phyloP scores from a whole-genome alignment of 805 yeast species.

The Yarrowia divulgata region DNA sequence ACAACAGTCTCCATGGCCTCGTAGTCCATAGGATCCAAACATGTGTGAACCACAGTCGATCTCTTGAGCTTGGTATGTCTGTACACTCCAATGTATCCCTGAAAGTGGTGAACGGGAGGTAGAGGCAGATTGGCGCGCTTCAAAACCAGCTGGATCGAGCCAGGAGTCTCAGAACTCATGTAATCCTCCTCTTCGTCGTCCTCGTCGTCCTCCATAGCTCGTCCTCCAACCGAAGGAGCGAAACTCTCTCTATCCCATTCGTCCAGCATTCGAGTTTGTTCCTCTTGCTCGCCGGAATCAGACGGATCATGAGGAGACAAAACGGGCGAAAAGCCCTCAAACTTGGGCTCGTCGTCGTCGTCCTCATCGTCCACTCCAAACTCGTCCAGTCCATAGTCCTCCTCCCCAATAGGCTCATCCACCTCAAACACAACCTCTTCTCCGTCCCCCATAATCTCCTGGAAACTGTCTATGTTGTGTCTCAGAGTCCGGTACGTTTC shows the following conservation, averaged over 20 bases:
- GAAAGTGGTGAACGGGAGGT: conserved; percentile 31
- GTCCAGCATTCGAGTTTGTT: conserved; percentile 20
- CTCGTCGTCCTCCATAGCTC: conserved; percentile 9
- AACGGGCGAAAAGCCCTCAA: conserved; percentile 18
- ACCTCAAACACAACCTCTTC: conserved; percentile 27
- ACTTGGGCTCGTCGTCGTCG: conserved; percentile 8
- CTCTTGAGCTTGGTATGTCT: conserved; percentile 30
- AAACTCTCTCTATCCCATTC: conserved; percentile 33
- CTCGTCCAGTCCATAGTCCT: not conserved
- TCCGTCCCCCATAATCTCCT: conserved; percentile 16
- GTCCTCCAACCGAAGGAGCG: conserved; percentile 20
- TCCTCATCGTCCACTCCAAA: not conserved
- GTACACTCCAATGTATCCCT: conserved; percentile 35
- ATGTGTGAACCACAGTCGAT: conserved; percentile 32
- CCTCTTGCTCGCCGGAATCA: conserved; percentile 4
- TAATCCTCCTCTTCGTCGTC: conserved; percentile 1
- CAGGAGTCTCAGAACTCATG: conserved; percentile 18
- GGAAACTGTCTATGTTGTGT: not conserved
- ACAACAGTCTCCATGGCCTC: conserved; percentile 9
- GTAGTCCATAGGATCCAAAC: conserved; percentile 16
- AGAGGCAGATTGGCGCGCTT: not conserved
- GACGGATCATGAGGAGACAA: conserved; percentile 25
- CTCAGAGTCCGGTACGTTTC: conserved; percentile 2
- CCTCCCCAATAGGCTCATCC: not conserved
- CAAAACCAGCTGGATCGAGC: conserved; percentile 22